Evolutionary conservation across 2,329 filamentous ascomycete species (phyloP).

Genomic region (Monosporascus sp.): DNA sequence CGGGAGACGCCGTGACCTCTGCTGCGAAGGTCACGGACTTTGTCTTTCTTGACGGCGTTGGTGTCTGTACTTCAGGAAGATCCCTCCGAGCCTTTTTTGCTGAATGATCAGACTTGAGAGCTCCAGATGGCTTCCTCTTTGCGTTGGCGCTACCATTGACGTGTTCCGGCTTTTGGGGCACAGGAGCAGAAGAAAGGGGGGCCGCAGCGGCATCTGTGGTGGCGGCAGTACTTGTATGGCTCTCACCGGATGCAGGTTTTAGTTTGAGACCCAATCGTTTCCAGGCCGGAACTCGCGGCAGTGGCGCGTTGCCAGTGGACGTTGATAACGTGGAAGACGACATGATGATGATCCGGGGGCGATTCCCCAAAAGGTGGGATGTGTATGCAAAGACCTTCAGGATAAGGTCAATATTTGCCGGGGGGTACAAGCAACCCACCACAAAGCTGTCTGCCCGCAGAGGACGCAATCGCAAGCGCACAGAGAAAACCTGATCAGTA

Average conservation of each 20-base stretch:
- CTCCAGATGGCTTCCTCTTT: conserved; percentile 27
- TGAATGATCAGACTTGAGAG: conserved; percentile 24
- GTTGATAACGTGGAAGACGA: conserved; percentile 31
- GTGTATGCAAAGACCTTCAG: not conserved
- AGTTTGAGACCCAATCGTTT: conserved; percentile 60
- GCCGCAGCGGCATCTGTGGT: conserved; percentile 17
- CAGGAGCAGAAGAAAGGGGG: conserved; percentile 6
- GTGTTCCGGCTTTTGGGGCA: conserved; percentile 16
- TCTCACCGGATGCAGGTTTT: conserved; percentile 37
- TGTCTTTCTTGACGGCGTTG: conserved; percentile 39
- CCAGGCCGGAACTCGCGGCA: conserved; percentile 50
- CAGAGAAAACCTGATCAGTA: too few relatives aligned
- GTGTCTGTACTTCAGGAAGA: conserved; percentile 17
- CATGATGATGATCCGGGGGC: conserved; percentile 26
- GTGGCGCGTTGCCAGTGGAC: conserved; percentile 36
- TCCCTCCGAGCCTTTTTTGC: conserved; percentile 26
- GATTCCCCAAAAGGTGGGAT: not conserved
- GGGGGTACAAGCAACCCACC: not conserved
- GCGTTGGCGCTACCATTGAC: conserved; percentile 12
- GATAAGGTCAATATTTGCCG: not conserved
- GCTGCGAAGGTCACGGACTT: conserved; percentile 41
- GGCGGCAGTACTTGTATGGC: conserved; percentile 22
- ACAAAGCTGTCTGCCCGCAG: too few relatives aligned
- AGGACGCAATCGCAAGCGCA: too few relatives aligned
- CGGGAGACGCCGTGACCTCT: conserved; percentile 15